Conservation (phyloP, 2,329 filamentous ascomycete species). For the Pseudogymnoascus sp. region DNA sequence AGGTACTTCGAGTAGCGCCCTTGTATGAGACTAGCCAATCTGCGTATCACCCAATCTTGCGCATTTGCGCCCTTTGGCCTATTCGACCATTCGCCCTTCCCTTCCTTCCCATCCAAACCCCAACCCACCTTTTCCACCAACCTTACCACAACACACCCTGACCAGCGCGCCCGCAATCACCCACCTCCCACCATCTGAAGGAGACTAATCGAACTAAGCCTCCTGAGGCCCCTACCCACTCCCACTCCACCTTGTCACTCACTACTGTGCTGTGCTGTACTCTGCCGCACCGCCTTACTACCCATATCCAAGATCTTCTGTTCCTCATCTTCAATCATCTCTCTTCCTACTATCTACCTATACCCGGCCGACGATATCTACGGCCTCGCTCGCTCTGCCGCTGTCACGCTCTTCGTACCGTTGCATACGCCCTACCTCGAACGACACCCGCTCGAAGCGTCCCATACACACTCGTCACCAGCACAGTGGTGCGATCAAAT, state of each 20-base stretch:
- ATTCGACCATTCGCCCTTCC: neutral
- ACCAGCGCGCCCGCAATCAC: constrained; percentile 5
- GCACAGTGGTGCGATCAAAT: neutral
- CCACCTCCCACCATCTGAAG: neutral
- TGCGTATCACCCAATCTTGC: constrained; percentile 6
- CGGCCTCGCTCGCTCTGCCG: neutral
- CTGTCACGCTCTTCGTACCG: neutral
- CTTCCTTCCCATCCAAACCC: neutral
- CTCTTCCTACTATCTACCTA: neutral
- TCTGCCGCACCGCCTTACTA: constrained; percentile 9
- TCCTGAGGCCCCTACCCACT: constrained; percentile 2
- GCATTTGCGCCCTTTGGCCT: neutral
- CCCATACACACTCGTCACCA: neutral
- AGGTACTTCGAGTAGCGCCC: neutral
- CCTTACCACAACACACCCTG: neutral
- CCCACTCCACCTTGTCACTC: constrained; percentile 2
- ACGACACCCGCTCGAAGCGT: neutral
- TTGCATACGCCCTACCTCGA: neutral
- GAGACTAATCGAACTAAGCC: constrained; percentile 8
- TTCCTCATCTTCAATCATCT: constrained; percentile 1
- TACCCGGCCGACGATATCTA: neutral
- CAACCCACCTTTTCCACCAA: neutral
- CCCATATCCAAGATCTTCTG: constrained; percentile 1
- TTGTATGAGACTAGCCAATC: constrained; percentile 6
- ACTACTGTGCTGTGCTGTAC: neutral